These are phyloP conservation scores for Kluyveromyces marxianus DNA, from an alignment of 1,139 yeast genomes.

Conservation along the genomic window DNA sequence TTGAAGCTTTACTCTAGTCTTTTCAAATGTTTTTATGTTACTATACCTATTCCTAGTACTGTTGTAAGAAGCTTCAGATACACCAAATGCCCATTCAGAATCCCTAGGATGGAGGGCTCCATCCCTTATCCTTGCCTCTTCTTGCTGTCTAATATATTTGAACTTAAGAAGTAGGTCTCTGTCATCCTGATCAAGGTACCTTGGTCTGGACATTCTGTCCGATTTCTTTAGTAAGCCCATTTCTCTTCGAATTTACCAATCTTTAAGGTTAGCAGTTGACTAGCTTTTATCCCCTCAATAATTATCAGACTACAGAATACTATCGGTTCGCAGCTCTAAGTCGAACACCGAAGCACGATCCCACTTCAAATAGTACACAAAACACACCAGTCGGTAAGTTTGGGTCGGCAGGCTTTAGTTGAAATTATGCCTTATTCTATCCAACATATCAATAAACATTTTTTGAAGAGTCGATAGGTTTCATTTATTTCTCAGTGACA, in stretches of 20 bases:
- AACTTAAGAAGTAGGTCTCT: slow-evolving; percentile 22
- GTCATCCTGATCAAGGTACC: slow-evolving; percentile 25
- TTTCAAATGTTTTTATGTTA: slow-evolving; percentile 55
- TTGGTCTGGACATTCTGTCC: slow-evolving; percentile 15
- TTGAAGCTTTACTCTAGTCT: slow-evolving; percentile 42
- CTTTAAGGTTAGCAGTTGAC: background rate
- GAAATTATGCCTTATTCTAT: no score
- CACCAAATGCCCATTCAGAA: slow-evolving; percentile 30
- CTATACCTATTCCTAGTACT: slow-evolving; percentile 43
- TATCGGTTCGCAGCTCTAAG: no score
- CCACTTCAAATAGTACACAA: no score
- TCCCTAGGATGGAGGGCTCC: slow-evolving; percentile 24
- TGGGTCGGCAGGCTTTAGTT: no score
- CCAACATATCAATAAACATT: no score
- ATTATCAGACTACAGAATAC: background rate
- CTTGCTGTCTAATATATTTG: slow-evolving; percentile 27
- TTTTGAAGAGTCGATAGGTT: no score
- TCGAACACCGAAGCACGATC: no score
- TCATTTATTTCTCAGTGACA: no score
- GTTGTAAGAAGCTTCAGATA: slow-evolving; percentile 26
- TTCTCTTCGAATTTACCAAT: background rate
- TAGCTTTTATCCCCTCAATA: background rate
- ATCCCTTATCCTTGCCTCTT: slow-evolving; percentile 32
- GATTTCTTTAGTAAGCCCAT: slow-evolving; percentile 5
- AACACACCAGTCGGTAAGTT: no score